phyloP scores from a whole-genome alignment of 75 land plant species.

The Pseudotsuga menziesii region DNA sequence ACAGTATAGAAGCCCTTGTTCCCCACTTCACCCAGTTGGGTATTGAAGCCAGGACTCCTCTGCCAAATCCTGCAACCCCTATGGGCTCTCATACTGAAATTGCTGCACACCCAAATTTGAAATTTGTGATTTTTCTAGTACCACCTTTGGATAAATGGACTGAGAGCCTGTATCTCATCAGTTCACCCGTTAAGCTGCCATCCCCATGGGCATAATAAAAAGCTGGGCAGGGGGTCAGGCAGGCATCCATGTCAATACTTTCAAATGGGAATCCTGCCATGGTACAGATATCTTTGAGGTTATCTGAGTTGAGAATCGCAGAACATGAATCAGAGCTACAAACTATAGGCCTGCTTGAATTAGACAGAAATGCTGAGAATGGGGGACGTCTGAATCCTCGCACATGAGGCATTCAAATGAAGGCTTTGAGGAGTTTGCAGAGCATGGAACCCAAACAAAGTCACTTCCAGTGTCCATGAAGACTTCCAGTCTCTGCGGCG shows the following conservation, averaged over 20 bases:
- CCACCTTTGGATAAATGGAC: background rate
- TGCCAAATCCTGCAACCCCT: conserved; percentile 84
- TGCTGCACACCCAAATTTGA: conserved; percentile 68
- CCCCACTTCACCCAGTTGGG: conserved; percentile 33
- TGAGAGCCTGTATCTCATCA: conserved; percentile 26
- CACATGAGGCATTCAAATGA: conserved; percentile 60
- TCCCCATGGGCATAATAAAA: conserved; percentile 72
- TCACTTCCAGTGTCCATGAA: conserved; percentile 97
- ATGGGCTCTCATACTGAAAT: conserved; percentile 56
- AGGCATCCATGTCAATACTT: conserved; percentile 36
- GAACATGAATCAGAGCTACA: conserved; percentile 41
- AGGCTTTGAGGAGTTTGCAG: conserved; percentile 22
- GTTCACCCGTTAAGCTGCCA: conserved; percentile 50
- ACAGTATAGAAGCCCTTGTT: conserved; percentile 53
- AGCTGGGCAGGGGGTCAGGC: conserved; percentile 41
- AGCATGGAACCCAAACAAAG: conserved; percentile 91
- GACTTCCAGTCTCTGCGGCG: conserved; percentile 39
- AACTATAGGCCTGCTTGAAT: conserved; percentile 1
- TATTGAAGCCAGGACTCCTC: conserved; percentile 54
- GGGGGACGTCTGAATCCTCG: conserved; percentile 25
- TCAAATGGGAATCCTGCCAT: conserved; percentile 44
- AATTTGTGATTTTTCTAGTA: conserved; percentile 23
- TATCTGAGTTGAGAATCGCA: conserved; percentile 41
- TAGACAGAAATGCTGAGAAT: background rate
- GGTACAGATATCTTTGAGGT: conserved; percentile 61